These are phyloP conservation scores for Coemansia sp. DNA, from an alignment of 192 early-diverging fungal genomes.

Conservation along the genomic window DNA sequence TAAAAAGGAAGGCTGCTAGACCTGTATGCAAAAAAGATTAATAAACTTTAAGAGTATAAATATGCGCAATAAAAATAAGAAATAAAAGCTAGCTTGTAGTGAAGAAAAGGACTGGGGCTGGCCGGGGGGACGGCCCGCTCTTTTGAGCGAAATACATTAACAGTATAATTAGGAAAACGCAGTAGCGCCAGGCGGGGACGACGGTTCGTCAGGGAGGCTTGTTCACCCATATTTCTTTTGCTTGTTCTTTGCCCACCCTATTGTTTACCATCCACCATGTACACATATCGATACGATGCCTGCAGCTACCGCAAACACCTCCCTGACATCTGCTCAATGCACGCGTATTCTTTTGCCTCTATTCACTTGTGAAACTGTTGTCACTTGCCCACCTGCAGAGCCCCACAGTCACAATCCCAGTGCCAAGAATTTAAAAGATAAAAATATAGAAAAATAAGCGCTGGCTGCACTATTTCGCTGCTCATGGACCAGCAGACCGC, in stretches of 20 bases:
- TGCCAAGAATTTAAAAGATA: not conserved
- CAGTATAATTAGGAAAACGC: not conserved
- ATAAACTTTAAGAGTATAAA: too few species aligned
- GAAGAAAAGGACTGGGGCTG: not conserved
- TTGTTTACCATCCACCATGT: constrained; percentile 3
- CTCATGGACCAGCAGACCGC: constrained; percentile 44
- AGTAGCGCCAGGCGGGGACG: not conserved
- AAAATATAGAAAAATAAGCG: not conserved
- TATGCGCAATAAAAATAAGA: too few species aligned
- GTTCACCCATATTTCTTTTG: constrained; percentile 6
- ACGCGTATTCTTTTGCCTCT: too few species aligned
- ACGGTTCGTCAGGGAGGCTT: constrained; percentile 8
- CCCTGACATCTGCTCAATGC: constrained; percentile 16
- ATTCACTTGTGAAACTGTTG: not conserved
- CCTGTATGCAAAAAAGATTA: too few species aligned
- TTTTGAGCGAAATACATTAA: not conserved
- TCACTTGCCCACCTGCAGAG: not conserved
- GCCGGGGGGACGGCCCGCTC: not conserved
- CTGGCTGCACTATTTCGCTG: constrained; percentile 1
- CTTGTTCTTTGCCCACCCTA: not conserved
- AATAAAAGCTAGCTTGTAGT: not conserved
- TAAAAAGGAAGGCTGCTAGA: too few species aligned
- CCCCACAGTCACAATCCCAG: not conserved
- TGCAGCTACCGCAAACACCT: constrained; percentile 4
- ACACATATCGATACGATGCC: constrained; percentile 3